Evolutionary conservation across 2,329 filamentous ascomycete genomes (phyloP).

Genomic region (Nothomitra cinnamomea): DNA sequence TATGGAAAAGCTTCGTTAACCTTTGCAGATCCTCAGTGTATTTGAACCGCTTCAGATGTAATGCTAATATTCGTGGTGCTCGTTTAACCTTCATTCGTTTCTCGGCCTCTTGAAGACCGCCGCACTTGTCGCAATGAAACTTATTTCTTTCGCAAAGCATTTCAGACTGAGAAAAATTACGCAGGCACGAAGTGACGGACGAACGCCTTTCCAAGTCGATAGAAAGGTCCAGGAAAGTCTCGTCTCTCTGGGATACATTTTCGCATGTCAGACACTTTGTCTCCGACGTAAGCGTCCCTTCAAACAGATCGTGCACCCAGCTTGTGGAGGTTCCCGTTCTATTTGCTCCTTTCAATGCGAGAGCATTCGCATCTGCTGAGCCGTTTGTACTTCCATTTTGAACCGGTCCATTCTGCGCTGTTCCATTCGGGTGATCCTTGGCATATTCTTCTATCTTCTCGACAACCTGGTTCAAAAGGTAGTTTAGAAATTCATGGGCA

Average conservation of each 20-base stretch:
- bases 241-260: conserved; percentile 84
- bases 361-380: conserved; percentile 26
- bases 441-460: conserved; percentile 84
- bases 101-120: conserved; percentile 89
- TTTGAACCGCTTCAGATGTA: conserved; percentile 95
- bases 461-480: conserved; percentile 91
- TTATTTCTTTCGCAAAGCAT: conserved; percentile 98
- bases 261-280: conserved; percentile 94
- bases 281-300: conserved; percentile 86
- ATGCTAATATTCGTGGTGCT: conserved; percentile 72
- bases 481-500: conserved; percentile 89
- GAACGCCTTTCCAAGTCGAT: conserved; percentile 92
- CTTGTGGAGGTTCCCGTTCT: conserved; percentile 25
- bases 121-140: conserved; percentile 95
- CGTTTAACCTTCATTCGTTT: conserved; percentile 99
- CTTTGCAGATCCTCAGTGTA: conserved; percentile 92
- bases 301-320: conserved; percentile 96
- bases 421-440: conserved; percentile 23
- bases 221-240: conserved; percentile 88
- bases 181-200: conserved; percentile 85
- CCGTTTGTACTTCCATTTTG: conserved; percentile 26
- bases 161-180: conserved; percentile 94
- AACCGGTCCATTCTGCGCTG: conserved; percentile 21
- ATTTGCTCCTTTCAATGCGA: not conserved
- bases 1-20: conserved; percentile 89